Base-by-base conservation (phyloP, 2,329 filamentous ascomycete species). In the Aureobasidium melanogenum region DNA sequence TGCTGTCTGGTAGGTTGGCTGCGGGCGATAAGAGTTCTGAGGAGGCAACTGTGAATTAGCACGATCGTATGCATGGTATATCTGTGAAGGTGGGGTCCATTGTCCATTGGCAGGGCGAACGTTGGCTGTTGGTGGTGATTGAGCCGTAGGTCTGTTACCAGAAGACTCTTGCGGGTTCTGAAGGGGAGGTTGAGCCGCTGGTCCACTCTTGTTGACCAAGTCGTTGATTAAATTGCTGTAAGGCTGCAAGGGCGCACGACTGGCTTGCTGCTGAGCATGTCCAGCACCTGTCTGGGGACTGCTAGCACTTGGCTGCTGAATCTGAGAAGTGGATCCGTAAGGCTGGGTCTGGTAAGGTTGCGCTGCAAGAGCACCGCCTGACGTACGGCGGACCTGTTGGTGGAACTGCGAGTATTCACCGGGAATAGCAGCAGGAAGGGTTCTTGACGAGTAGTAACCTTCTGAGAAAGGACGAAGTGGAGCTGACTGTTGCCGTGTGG, bases 1-100 rank as follows among this genome's bases (percentile, higher is more conserved):
- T 14, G 75, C 65, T 2, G 75, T 77, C 61, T 77, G 75, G 63
- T 79, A 77, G 30, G 73, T 74, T 19, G 73, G 70, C 14, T 69
- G 65, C 38, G 62, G 63, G 26, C 63, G 63, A 17, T 47, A 43
- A 10, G 52, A 15, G 24, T 36, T 26, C 6, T 36, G 26, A 7
- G 44, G 43, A 34, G 55, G 59, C 9, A 28, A 32, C 28, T 43
- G 62, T n/a, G 41, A 22, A 19, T 59, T 50, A 14, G 59, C 47
- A 26, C 55, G 46, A 41, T 59, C 52, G 26, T 64, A 52, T 15
- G 58, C 55, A 17, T 63, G 65, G 32, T 63, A 66, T 28, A 66
- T 32, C 51, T 71, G 69, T 5, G 71, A 73, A 2, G 72, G 72
- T 24, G 72, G 72, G 1, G 71, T 74, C 72, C 72, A 74, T 44